These are phyloP conservation scores for Austroboletus festivus DNA, from an alignment of 768 basidiomycete species.

Conservation along the genomic window DNA sequence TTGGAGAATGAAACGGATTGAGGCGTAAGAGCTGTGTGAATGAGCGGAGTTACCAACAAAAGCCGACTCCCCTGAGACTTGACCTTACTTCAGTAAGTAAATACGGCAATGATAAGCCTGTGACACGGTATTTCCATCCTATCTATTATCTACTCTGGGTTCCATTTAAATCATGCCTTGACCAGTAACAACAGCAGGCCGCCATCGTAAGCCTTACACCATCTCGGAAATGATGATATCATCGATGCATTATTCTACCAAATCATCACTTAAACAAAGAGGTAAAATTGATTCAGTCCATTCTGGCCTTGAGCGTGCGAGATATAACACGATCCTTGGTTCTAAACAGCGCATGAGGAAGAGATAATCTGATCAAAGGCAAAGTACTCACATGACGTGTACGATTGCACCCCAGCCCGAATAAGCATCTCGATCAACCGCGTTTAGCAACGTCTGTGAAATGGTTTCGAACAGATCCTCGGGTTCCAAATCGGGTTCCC, in stretches of 20 bases:
- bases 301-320: conserved; percentile 83
- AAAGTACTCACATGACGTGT: conserved; percentile 79
- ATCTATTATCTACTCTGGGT: too few relatives aligned
- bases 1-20: conserved; percentile 5
- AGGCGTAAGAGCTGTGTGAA: conserved; percentile 7
- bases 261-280: too few relatives aligned
- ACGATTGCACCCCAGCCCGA: conserved; percentile 97
- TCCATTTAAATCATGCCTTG: too few relatives aligned
- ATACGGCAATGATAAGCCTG: neutral
- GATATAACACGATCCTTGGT: conserved; percentile 77
- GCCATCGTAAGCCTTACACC: too few relatives aligned
- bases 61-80: neutral
- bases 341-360: conserved; percentile 33
- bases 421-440: conserved; percentile 92
- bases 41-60: conserved; percentile 20
- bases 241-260: too few relatives aligned
- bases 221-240: too few relatives aligned
- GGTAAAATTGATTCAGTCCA: conserved; percentile 62
- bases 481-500: conserved; percentile 95
- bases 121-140: too few relatives aligned
- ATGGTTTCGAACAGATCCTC: conserved; percentile 99
- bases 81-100: neutral
- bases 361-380: conserved; percentile 3
- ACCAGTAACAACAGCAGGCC: too few relatives aligned
- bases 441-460: conserved; percentile 91